These are phyloP conservation scores for Ophiostoma himal-ulmi DNA, from an alignment of 2,329 filamentous ascomycete genomes.

Conservation along the genomic window DNA sequence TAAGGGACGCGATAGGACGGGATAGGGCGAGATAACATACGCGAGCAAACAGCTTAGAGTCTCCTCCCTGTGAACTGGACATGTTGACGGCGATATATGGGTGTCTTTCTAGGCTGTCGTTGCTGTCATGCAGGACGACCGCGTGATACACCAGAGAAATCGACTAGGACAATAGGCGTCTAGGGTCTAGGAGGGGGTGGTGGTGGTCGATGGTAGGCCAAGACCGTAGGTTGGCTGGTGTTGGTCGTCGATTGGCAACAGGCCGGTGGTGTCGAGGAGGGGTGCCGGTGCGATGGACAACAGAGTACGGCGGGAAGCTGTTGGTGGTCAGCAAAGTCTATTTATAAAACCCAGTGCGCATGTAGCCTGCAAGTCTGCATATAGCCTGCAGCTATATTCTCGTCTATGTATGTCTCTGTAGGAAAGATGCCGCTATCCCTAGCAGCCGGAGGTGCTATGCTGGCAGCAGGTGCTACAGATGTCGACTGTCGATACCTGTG, in stretches of 20 bases:
- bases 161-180: background rate
- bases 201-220: background rate
- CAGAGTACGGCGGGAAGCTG: background rate
- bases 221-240: slow-evolving; percentile 2
- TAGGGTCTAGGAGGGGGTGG: background rate
- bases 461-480: background rate
- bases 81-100: slow-evolving; percentile 34
- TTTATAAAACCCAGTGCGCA: background rate
- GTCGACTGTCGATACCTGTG: background rate
- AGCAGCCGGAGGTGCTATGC: background rate
- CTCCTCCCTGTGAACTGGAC: slow-evolving; percentile 57
- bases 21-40: slow-evolving; percentile 46
- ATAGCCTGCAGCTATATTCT: background rate
- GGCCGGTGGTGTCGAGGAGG: slow-evolving; percentile 6
- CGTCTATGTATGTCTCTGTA: background rate
- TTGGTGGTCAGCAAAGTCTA: background rate
- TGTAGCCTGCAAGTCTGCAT: background rate
- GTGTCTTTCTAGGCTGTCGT: background rate
- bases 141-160: background rate
- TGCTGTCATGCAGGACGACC: background rate
- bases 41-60: slow-evolving; percentile 98
- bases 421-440: background rate
- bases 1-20: background rate
- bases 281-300: background rate
- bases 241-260: background rate